A percentile compares a stretch with the other conserved stretches of the same genome.
phyloP scores from a whole-genome alignment of 1,284 basidiomycete genomes.

The Chalciporus piperatoides region DNA sequence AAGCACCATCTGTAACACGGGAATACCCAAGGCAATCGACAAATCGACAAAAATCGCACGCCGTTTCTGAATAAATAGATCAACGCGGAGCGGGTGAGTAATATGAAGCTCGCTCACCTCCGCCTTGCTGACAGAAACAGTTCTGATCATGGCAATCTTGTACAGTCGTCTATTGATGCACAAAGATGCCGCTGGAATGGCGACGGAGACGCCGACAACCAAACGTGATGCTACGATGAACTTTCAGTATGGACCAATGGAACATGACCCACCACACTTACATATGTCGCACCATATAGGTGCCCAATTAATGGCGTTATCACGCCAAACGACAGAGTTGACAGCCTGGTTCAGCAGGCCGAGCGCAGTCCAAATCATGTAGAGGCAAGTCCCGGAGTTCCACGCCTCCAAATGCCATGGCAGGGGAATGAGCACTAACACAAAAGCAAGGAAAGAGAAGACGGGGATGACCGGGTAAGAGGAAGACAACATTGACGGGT shows the following conservation, averaged over 20 bases:
- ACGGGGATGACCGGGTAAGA: slow-evolving; percentile 2
- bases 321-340: slow-evolving; percentile 57
- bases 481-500: no score
- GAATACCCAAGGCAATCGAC: slow-evolving; percentile 2
- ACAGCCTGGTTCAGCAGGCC: slow-evolving; percentile 49
- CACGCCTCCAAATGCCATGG: slow-evolving; percentile 32
- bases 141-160: slow-evolving; percentile 40
- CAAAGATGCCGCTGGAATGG: slow-evolving; percentile 24
- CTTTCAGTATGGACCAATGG: slow-evolving; percentile 4
- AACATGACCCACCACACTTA: slow-evolving; percentile 3
- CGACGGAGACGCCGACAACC: slow-evolving; percentile 29
- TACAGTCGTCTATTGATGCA: slow-evolving; percentile 50
- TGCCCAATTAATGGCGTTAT: slow-evolving; percentile 41
- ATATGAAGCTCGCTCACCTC: neutral
- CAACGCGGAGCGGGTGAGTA: neutral
- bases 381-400: slow-evolving; percentile 55
- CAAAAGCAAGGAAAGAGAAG: slow-evolving; percentile 3
- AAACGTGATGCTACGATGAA: slow-evolving; percentile 38
- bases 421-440: neutral
- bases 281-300: slow-evolving; percentile 58
- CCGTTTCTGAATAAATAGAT: neutral
- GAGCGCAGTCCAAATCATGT: slow-evolving; percentile 55
- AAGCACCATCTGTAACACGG: slow-evolving; percentile 2
- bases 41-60: slow-evolving; percentile 4
- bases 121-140: neutral